Evolutionary conservation across 306 rosid species (phyloP).

Genomic region (Myrica gale): DNA sequence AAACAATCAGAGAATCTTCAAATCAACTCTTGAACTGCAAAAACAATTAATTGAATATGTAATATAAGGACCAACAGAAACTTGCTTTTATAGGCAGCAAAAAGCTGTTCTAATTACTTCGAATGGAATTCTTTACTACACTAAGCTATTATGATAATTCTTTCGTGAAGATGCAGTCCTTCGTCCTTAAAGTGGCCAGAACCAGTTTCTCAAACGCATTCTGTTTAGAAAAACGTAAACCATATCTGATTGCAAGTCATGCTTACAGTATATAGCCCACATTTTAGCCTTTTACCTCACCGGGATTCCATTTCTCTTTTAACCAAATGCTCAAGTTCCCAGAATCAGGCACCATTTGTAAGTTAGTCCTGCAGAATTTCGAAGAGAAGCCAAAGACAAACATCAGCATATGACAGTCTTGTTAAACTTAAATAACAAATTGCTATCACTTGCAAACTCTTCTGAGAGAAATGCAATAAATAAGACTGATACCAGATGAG

Average conservation of each 20-base stretch:
- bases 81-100: neutral
- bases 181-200: neutral
- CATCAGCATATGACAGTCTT: neutral
- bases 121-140: neutral
- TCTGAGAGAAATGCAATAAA: neutral
- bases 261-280: neutral
- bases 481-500: neutral
- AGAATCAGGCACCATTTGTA: conserved; percentile 39
- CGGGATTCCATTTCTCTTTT: conserved; percentile 77
- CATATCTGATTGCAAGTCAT: neutral
- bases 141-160: neutral
- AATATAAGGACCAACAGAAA: neutral
- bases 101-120: neutral
- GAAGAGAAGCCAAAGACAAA: conserved; percentile 1
- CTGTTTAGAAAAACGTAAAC: neutral
- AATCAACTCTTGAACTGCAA: neutral
- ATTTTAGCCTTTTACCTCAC: conserved; percentile 60
- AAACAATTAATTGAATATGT: neutral
- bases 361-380: conserved; percentile 45
- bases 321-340: conserved; percentile 61
- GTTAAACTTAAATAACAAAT: neutral
- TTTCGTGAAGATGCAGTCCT: neutral
- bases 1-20: neutral
- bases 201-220: neutral
- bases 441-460: neutral